Percentiles rank a stretch among this genome's conserved stretches.
phyloP scores from a whole-genome alignment of 2,329 filamentous ascomycete genomes.

The Chaetomium olivaceum region DNA sequence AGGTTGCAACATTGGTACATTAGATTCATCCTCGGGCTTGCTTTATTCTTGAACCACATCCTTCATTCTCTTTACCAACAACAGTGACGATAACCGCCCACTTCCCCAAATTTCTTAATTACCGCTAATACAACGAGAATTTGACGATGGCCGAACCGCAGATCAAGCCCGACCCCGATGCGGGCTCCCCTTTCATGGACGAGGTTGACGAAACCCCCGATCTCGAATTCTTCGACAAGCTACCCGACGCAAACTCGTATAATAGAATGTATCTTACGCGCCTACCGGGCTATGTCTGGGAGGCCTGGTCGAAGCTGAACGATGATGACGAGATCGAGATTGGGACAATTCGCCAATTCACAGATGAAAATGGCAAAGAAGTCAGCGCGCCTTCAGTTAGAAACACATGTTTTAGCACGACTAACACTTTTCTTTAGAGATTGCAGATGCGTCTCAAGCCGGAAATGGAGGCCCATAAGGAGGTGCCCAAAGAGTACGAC shows the following conservation, averaged over 20 bases:
- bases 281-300: conserved; percentile 77
- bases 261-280: conserved; percentile 69
- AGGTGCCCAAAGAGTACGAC: conserved; percentile 85
- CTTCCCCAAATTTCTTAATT: neutral
- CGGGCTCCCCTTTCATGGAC: conserved; percentile 53
- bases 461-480: conserved; percentile 65
- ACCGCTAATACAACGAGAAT: neutral
- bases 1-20: no score
- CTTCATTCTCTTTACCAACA: neutral
- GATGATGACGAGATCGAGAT: conserved; percentile 81
- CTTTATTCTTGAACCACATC: neutral
- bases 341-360: conserved; percentile 68
- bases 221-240: conserved; percentile 55
- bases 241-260: conserved; percentile 40
- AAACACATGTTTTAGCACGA: conserved; percentile 2
- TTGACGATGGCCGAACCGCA: conserved; percentile 32
- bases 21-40: neutral
- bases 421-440: conserved; percentile 35
- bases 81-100: neutral
- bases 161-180: conserved; percentile 50
- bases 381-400: conserved; percentile 17
- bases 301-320: conserved; percentile 73
- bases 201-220: conserved; percentile 68
- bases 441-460: conserved; percentile 68
- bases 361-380: conserved; percentile 51